These are phyloP conservation scores for Calonectria leucothoes DNA, from an alignment of 2,329 filamentous ascomycete species.

Conservation along the genomic window DNA sequence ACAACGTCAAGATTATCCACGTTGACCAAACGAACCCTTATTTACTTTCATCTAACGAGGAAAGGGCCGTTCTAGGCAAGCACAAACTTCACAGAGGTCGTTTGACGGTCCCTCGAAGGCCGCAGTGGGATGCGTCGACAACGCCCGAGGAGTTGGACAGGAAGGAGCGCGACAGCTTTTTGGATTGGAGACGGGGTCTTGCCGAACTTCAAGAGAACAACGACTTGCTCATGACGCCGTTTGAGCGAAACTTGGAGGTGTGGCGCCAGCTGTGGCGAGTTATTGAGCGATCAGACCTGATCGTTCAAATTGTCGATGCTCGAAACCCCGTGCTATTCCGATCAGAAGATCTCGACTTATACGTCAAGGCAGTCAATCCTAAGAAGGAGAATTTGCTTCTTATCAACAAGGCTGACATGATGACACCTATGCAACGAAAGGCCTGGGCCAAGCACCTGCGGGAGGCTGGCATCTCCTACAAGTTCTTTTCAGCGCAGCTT, in stretches of 20 bases:
- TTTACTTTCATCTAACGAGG: conserved; percentile 85
- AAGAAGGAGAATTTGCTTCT: conserved; percentile 91
- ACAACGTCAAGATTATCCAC: conserved; percentile 99
- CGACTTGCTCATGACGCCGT: conserved; percentile 96
- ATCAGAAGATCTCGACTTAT: conserved; percentile 91
- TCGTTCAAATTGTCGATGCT: conserved; percentile 98
- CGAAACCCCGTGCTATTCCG: conserved; percentile 94
- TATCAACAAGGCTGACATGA: conserved; percentile 99
- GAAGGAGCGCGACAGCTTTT: conserved; percentile 81
- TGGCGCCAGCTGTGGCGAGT: conserved; percentile 99
- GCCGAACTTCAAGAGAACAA: conserved; percentile 95
- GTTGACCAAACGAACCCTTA: conserved; percentile 96
- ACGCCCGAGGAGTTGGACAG: conserved; percentile 85
- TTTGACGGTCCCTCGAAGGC: conserved; percentile 89
- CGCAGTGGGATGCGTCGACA: conserved; percentile 87
- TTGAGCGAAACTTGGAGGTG: conserved; percentile 96
- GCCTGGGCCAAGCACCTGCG: conserved; percentile 91
- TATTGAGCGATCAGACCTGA: conserved; percentile 93
- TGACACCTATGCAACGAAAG: conserved; percentile 85
- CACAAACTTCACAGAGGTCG: conserved; percentile 83
- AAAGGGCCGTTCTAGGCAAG: conserved; percentile 81
- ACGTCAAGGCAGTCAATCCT: conserved; percentile 91
- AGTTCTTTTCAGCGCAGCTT: conserved; percentile 94
- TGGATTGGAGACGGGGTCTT: conserved; percentile 90
- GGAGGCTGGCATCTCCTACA: conserved; percentile 84